Conservation (phyloP, 2,329 filamentous ascomycete species). For the Chaetomiaceae sp. region DNA sequence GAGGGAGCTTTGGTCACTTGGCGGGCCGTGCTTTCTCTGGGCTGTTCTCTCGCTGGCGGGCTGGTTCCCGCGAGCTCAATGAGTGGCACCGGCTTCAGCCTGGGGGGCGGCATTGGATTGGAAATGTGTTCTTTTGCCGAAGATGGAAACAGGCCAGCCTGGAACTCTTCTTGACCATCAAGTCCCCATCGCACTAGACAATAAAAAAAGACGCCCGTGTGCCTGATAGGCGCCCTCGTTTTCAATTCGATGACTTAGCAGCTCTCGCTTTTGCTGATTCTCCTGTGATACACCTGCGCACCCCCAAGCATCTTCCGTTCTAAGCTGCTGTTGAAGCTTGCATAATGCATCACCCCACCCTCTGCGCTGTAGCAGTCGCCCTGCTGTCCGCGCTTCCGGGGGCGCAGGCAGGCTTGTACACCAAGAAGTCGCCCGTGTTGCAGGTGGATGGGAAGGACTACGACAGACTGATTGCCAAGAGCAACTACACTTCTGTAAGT, state of each 20-base stretch:
- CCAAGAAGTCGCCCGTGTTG: conserved; percentile 80
- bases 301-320: neutral
- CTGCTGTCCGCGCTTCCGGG: conserved; percentile 63
- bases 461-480: conserved; percentile 76
- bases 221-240: neutral
- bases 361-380: conserved; percentile 55
- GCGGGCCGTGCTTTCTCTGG: conserved; percentile 19
- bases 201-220: conserved; percentile 4
- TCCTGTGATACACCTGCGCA: conserved; percentile 1
- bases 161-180: conserved; percentile 12
- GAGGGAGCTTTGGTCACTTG: conserved; percentile 28
- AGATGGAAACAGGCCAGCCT: conserved; percentile 30
- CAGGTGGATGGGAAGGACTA: conserved; percentile 77
- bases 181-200: neutral
- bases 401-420: conserved; percentile 70
- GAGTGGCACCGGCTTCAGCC: conserved; percentile 18
- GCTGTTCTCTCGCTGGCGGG: conserved; percentile 21
- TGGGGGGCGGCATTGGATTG: conserved; percentile 4
- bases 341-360: conserved; percentile 51
- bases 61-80: conserved; percentile 19
- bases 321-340: neutral
- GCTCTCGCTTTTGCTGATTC: neutral
- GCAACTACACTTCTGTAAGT: conserved; percentile 85
- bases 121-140: conserved; percentile 32
- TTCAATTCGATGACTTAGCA: conserved; percentile 8